These are phyloP conservation scores for Quercus bicolor DNA, from an alignment of 306 rosid genomes.

Conservation along the genomic window DNA sequence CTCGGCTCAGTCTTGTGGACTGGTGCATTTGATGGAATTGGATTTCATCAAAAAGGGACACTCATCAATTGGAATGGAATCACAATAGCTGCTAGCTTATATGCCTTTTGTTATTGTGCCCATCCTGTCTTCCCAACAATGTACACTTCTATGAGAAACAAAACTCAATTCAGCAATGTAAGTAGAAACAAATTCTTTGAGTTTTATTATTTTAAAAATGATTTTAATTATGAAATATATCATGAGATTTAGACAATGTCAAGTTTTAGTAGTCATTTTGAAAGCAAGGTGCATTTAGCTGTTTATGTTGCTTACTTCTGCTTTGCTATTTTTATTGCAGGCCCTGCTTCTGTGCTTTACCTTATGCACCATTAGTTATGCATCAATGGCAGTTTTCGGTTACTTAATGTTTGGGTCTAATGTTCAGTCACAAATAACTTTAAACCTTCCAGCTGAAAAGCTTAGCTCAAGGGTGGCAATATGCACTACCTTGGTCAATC, in stretches of 20 bases:
- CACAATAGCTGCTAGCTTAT: constrained; percentile 66
- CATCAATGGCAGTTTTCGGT: constrained; percentile 69
- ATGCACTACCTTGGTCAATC: constrained; percentile 69
- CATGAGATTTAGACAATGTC: constrained; percentile 32
- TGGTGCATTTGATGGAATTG: constrained; percentile 55
- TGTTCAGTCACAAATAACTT: constrained; percentile 58
- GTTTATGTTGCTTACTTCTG: not conserved
- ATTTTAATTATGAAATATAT: too few relatives aligned
- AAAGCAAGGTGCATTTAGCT: too few relatives aligned
- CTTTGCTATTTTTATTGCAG: constrained; percentile 32
- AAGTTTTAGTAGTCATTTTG: constrained; percentile 27
- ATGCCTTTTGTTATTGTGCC: constrained; percentile 79
- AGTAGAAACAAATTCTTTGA: constrained; percentile 14
- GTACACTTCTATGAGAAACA: constrained; percentile 69
- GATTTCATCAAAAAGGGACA: constrained; percentile 46
- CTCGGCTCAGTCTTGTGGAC: constrained; percentile 58
- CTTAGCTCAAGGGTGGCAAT: constrained; percentile 63
- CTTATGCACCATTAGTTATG: constrained; percentile 53
- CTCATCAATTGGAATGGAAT: constrained; percentile 52
- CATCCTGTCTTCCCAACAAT: constrained; percentile 87
- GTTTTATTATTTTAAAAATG: not conserved
- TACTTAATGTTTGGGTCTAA: constrained; percentile 64
- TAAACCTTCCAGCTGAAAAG: constrained; percentile 52
- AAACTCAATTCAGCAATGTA: constrained; percentile 73
- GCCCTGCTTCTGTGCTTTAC: constrained; percentile 57